Base-by-base conservation (phyloP, 2,329 filamentous ascomycete genomes). In the Talaromyces sp. region DNA sequence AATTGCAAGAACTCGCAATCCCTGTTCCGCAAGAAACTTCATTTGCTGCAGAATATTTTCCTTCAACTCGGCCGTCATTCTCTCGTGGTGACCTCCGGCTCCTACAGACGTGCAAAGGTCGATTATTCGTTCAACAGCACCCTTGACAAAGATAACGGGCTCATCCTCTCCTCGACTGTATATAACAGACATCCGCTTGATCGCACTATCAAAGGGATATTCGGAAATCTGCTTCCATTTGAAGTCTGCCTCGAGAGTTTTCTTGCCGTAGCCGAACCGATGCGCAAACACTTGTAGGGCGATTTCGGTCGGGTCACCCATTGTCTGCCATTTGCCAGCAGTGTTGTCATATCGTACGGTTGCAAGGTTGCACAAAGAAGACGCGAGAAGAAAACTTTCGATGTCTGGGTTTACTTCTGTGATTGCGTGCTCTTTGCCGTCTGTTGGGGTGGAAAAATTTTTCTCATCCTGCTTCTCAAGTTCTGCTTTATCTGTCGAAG, bases 151-250 rank as follows among this genome's bases (percentile, higher is more conserved):
- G 4, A 86, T 77, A 35, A 81, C 69, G 19, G 72, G 73, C 10
- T 78, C 65, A 56, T 73, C 64, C 1, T 69, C 64, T 9, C 67
- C 57, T 7, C 73, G 74, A 9, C 72, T 71, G 75, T 87, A 88
- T 58, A 88, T 81, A 27, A 88, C 86, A 33, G 86, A 86, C 87
- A 89, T 90, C 60, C 85, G 84, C 75, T 89, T 90, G 69, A 89
- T 83, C 54, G 82, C 82, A 27, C 84, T 87, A 70, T 89, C 87
- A 71, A 89, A 89, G 0, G 87, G 85, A 65, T 87, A 88, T 69
- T 89, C 87, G 0, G 83, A 82, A n/a, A 87, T 70, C 68, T 84
- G 78, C 64, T 81, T 81, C 82, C 82, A 85, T 24, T 78, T 78
- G 10, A 72, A 64, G n/a, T 75, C 68, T 8, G 70, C 67, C 64